These are phyloP conservation scores for Saprolegnia parasitica DNA, from an alignment of 352 stramenopile species.

Conservation along the genomic window DNA sequence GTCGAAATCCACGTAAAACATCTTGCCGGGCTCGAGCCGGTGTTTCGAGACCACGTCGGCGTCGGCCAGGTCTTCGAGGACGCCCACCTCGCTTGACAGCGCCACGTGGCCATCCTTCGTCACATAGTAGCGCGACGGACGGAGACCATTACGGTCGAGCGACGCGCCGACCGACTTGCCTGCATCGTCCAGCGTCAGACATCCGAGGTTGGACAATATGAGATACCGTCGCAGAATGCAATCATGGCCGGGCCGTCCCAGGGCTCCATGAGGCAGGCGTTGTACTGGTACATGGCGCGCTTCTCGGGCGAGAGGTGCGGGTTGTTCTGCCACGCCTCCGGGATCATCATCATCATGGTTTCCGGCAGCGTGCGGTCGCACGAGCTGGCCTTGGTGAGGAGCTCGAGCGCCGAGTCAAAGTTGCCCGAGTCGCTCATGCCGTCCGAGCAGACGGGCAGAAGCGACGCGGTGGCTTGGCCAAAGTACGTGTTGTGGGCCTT, in stretches of 20 bases:
- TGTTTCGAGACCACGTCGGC: slow-evolving; percentile 91
- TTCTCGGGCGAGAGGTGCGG: slow-evolving; percentile 86
- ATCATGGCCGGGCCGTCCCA: slow-evolving; percentile 98
- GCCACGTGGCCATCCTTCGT: slow-evolving; percentile 95
- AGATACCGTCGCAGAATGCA: slow-evolving; percentile 89
- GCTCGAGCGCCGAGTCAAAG: slow-evolving; percentile 94
- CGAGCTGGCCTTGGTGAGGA: slow-evolving; percentile 88
- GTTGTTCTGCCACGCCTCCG: slow-evolving; percentile 96
- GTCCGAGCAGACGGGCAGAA: slow-evolving; percentile 91
- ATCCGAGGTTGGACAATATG: slow-evolving; percentile 31
- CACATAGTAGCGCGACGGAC: slow-evolving; percentile 94
- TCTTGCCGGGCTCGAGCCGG: slow-evolving; percentile 94
- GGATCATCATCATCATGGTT: slow-evolving; percentile 98
- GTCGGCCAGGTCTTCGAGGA: slow-evolving; percentile 88
- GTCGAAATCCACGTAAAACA: slow-evolving; percentile 97
- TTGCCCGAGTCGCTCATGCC: slow-evolving; percentile 96
- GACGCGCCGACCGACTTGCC: slow-evolving; percentile 93
- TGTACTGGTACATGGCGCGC: slow-evolving; percentile 98
- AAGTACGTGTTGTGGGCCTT: slow-evolving; percentile 92
- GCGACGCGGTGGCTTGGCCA: slow-evolving; percentile 84
- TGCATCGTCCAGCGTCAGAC: not conserved
- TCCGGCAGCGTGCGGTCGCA: slow-evolving; percentile 91
- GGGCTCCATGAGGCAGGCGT: slow-evolving; percentile 95
- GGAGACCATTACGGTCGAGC: slow-evolving; percentile 95
- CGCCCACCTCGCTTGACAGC: slow-evolving; percentile 93